Evolutionary conservation across 2,329 filamentous ascomycete species (phyloP).

Genomic region (Fusarium pseudocircinatum): DNA sequence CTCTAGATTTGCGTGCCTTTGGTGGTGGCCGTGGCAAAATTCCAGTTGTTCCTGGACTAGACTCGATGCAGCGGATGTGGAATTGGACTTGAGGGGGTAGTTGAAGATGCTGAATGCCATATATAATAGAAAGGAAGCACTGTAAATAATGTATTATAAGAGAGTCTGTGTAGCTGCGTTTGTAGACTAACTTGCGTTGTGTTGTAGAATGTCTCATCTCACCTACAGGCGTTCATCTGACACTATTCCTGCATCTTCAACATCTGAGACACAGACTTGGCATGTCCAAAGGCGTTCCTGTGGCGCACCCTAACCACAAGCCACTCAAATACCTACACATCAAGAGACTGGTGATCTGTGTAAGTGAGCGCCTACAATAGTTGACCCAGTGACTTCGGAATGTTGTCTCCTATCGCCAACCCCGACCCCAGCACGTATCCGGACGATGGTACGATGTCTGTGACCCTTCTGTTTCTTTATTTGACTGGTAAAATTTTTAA

Average conservation of each 20-base stretch:
- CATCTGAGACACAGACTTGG: not conserved
- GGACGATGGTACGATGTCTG: not conserved
- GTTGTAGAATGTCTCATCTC: not conserved
- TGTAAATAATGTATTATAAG: accelerated
- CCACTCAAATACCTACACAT: not conserved
- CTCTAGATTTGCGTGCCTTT: constrained; percentile 15
- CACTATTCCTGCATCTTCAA: not conserved
- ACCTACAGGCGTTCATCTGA: not conserved
- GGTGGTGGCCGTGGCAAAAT: constrained; percentile 14
- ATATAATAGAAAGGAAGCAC: accelerated
- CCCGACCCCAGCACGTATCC: constrained; percentile 26
- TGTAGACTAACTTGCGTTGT: accelerated
- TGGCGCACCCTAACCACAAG: not conserved
- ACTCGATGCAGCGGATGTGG: constrained; percentile 13
- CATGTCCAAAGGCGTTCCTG: not conserved
- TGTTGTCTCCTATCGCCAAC: constrained; percentile 4
- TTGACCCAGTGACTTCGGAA: constrained; percentile 1
- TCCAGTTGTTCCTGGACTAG: constrained; percentile 31
- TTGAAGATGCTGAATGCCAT: accelerated
- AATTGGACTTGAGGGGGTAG: not conserved
- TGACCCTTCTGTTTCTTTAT: not conserved
- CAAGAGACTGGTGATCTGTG: not conserved
- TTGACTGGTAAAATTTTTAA: too few species aligned
- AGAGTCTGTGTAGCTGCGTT: accelerated
- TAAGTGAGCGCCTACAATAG: not conserved